A percentile compares a stretch with the other conserved stretches of the same genome.
phyloP scores from a whole-genome alignment of 2,329 filamentous ascomycete species.

The Shiraia bambusicola region DNA sequence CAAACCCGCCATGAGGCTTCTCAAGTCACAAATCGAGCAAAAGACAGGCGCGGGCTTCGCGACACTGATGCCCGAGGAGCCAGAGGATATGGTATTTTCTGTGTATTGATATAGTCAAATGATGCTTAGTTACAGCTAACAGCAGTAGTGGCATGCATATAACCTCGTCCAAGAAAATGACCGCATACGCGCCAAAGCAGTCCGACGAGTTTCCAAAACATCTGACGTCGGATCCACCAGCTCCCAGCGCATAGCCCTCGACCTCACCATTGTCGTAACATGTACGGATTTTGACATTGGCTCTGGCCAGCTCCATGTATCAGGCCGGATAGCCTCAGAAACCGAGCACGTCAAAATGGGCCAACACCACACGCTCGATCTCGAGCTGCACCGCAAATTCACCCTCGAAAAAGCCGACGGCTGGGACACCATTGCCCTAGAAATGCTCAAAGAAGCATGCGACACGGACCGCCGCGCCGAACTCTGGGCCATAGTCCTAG shows the following conservation, averaged over 20 bases:
- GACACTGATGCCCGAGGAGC: conserved; percentile 69
- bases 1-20: conserved; percentile 58
- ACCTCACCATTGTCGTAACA: conserved; percentile 65
- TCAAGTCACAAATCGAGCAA: conserved; percentile 65
- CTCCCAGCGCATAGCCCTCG: conserved; percentile 65
- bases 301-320: conserved; percentile 67
- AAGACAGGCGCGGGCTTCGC: conserved; percentile 65
- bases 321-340: conserved; percentile 64
- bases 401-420: conserved; percentile 77
- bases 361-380: conserved; percentile 71
- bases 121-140: conserved; percentile 1
- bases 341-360: conserved; percentile 69
- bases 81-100: conserved; percentile 69
- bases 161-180: conserved; percentile 70
- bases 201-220: conserved; percentile 65
- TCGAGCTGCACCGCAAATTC: conserved; percentile 86
- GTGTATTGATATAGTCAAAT: neutral
- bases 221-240: conserved; percentile 62
- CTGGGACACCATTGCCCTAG: conserved; percentile 87
- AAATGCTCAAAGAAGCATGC: conserved; percentile 75
- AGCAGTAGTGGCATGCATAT: conserved; percentile 70
- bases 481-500: conserved; percentile 89
- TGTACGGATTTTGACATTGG: conserved; percentile 70
- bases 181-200: conserved; percentile 64
- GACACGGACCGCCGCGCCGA: conserved; percentile 78